These are phyloP conservation scores for Lunularia cruciata DNA, from an alignment of 225 moss, liverwort and hornwort genomes.

Conservation along the genomic window DNA sequence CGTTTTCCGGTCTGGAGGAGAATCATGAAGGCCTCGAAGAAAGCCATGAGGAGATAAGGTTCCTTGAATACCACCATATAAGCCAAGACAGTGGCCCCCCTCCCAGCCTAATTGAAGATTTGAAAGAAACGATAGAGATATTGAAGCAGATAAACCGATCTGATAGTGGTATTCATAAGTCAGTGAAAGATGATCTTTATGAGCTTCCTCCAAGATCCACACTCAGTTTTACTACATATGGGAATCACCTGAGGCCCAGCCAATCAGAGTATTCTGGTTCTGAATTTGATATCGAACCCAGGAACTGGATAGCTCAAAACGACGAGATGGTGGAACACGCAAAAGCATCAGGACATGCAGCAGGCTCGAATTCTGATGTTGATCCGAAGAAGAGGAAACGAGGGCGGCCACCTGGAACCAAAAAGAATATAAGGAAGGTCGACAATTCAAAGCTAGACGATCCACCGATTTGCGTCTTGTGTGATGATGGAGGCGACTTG, in stretches of 20 bases:
- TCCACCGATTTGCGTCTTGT: constrained; percentile 36
- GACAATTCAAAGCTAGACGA: constrained; percentile 15
- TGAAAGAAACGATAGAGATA: background rate
- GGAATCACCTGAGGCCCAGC: background rate
- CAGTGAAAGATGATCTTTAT: background rate
- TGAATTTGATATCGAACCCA: too few relatives aligned
- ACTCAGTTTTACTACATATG: background rate
- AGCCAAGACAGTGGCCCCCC: background rate
- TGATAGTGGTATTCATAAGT: background rate
- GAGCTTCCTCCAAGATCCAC: background rate
- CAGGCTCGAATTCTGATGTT: background rate
- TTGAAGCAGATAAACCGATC: background rate
- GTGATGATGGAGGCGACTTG: constrained; percentile 41
- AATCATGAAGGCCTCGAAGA: background rate
- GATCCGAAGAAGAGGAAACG: background rate
- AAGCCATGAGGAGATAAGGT: background rate
- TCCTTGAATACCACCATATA: background rate
- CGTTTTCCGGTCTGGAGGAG: background rate
- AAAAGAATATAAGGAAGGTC: background rate
- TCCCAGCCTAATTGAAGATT: background rate
- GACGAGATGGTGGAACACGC: background rate
- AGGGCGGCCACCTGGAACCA: background rate
- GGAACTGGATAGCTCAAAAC: too few relatives aligned
- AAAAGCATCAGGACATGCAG: background rate
- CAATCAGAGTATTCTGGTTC: background rate